Evolutionary conservation across 2,329 filamentous ascomycete genomes (phyloP).

Genomic region (Penicillium nordicum): DNA sequence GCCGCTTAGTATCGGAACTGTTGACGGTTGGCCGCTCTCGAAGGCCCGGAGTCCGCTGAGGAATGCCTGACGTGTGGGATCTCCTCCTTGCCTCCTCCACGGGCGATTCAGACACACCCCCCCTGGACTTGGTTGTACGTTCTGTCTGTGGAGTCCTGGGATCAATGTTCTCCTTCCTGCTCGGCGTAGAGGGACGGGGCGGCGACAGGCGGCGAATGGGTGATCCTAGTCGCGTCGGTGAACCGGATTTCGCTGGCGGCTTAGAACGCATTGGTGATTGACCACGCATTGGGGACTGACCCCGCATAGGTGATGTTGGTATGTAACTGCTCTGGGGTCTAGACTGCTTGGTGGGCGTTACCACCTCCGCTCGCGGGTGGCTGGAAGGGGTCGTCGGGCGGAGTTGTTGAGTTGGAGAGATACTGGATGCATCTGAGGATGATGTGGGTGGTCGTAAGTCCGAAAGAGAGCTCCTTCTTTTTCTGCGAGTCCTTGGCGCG

Average conservation of each 20-base stretch:
- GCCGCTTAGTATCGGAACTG: conserved; percentile 30
- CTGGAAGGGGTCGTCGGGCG: conserved; percentile 37
- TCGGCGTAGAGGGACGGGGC: conserved; percentile 33
- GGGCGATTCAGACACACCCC: conserved; percentile 34
- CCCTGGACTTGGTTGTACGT: conserved; percentile 31
- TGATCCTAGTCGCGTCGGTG: conserved; percentile 31
- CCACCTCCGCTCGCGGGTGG: conserved; percentile 26
- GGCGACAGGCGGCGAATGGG: conserved; percentile 33
- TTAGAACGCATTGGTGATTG: conserved; percentile 29
- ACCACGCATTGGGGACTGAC: conserved; percentile 2
- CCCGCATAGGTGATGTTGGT: conserved; percentile 29
- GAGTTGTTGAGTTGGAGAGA: conserved; percentile 35
- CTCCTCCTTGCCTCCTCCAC: conserved; percentile 43
- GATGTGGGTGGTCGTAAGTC: conserved; percentile 71
- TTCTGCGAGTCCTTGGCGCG: conserved; percentile 57
- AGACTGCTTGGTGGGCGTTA: conserved; percentile 29
- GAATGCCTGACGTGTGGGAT: conserved; percentile 50
- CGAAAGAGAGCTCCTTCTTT: conserved; percentile 85
- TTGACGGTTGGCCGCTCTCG: conserved; percentile 36
- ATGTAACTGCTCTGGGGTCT: conserved; percentile 31
- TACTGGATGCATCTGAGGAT: conserved; percentile 49
- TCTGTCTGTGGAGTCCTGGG: conserved; percentile 34
- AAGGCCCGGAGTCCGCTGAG: conserved; percentile 37
- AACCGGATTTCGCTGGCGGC: conserved; percentile 32
- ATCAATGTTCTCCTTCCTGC: conserved; percentile 42